Evolutionary conservation across 2,329 filamentous ascomycete genomes (phyloP).

Genomic region (Talaromyces sp.): DNA sequence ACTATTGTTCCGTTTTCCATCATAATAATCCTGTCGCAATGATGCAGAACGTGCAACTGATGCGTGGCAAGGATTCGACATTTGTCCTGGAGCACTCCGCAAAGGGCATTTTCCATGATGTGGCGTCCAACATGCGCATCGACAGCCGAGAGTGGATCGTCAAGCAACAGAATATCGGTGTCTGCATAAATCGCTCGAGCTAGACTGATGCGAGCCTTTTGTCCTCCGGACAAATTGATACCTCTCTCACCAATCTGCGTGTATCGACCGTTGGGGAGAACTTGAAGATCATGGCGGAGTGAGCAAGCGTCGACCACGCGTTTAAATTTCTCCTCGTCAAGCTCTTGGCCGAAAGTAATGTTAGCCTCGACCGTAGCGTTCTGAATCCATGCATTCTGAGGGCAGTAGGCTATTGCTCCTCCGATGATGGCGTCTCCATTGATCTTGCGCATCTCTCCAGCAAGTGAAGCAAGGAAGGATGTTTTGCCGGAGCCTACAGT

Average conservation of each 20-base stretch:
- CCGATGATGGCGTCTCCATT: slow-evolving; percentile 11
- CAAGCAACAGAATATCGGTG: slow-evolving; percentile 57
- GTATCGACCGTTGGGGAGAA: slow-evolving; percentile 36
- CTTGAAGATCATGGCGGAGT: slow-evolving; percentile 20
- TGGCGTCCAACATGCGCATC: slow-evolving; percentile 54
- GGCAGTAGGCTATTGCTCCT: slow-evolving; percentile 49
- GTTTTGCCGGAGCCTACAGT: slow-evolving; percentile 66
- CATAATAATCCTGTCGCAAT: slow-evolving; percentile 84
- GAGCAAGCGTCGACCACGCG: slow-evolving; percentile 22
- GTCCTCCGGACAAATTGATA: slow-evolving; percentile 47
- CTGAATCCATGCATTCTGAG: slow-evolving; percentile 87
- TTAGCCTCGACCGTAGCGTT: slow-evolving; percentile 76
- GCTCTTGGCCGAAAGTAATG: slow-evolving; percentile 69
- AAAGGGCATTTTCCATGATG: slow-evolving; percentile 84
- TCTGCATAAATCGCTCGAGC: slow-evolving; percentile 65
- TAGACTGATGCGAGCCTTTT: slow-evolving; percentile 58
- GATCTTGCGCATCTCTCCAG: slow-evolving; percentile 60
- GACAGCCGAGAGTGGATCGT: slow-evolving; percentile 53
- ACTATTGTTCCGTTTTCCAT: slow-evolving; percentile 77
- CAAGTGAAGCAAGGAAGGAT: slow-evolving; percentile 65
- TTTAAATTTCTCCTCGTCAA: slow-evolving; percentile 24
- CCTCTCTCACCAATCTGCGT: slow-evolving; percentile 47
- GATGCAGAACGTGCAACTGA: slow-evolving; percentile 80
- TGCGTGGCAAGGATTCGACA: slow-evolving; percentile 83
- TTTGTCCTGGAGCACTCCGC: slow-evolving; percentile 77